Conservation (phyloP, 2,329 filamentous ascomycete species). For the Onygenales sp. region DNA sequence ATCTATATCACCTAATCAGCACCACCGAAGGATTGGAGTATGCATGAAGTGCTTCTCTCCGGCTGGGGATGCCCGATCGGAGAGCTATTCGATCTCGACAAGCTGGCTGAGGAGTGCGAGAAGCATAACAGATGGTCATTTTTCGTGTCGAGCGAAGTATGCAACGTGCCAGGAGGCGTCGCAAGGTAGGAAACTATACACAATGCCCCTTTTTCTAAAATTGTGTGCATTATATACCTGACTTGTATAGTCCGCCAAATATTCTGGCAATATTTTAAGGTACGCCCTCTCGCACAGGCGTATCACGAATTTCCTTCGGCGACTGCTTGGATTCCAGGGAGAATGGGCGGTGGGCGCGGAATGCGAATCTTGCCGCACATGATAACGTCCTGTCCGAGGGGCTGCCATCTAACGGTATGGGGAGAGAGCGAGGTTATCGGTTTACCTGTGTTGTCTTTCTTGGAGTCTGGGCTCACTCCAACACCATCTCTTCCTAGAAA, state of each 20-base stretch:
- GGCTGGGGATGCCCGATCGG: slow-evolving; percentile 44
- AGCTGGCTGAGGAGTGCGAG: slow-evolving; percentile 27
- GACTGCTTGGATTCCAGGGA: slow-evolving; percentile 12
- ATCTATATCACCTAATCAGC: background rate
- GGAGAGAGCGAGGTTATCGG: slow-evolving; percentile 56
- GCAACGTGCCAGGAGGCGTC: slow-evolving; percentile 41
- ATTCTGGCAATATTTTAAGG: slow-evolving; percentile 12
- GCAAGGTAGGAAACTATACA: slow-evolving; percentile 6
- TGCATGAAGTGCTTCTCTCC: slow-evolving; percentile 41
- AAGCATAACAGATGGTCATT: slow-evolving; percentile 38
- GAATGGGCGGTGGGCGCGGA: slow-evolving; percentile 9
- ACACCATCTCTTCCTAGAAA: slow-evolving; percentile 84
- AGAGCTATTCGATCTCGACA: slow-evolving; percentile 39
- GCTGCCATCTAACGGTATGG: slow-evolving; percentile 60
- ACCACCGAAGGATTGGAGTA: slow-evolving; percentile 6
- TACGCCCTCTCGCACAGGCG: background rate
- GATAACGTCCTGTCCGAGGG: slow-evolving; percentile 73
- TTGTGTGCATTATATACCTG: background rate
- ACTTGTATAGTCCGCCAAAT: slow-evolving; percentile 9
- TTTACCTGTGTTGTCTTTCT: slow-evolving; percentile 39
- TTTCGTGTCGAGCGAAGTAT: slow-evolving; percentile 40
- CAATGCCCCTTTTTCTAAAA: background rate
- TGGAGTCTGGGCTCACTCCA: slow-evolving; percentile 60
- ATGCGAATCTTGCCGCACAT: slow-evolving; percentile 57
- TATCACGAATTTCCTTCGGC: slow-evolving; percentile 1